phyloP scores from a whole-genome alignment of 257 asterid genomes.

The Penstemon eatonii region DNA sequence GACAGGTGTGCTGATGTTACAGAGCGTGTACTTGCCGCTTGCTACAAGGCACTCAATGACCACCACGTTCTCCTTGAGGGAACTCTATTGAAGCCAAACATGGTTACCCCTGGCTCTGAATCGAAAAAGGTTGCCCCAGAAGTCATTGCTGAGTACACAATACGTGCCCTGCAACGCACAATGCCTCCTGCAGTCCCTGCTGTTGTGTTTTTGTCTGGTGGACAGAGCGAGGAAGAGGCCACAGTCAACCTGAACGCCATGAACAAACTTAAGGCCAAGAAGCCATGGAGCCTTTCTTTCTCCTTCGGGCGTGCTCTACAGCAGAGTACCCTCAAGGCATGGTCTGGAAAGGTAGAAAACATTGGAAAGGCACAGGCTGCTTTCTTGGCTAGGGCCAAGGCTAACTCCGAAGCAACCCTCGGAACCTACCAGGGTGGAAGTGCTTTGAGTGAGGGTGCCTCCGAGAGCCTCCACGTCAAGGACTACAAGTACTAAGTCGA shows the following conservation, averaged over 20 bases:
- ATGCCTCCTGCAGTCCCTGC: constrained; percentile 72
- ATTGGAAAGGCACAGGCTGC: constrained; percentile 50
- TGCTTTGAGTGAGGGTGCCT: constrained; percentile 52
- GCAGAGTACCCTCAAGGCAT: constrained; percentile 69
- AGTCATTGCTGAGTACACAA: constrained; percentile 62
- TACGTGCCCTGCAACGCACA: constrained; percentile 60
- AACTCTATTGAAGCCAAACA: constrained; percentile 62
- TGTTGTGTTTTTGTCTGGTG: constrained; percentile 62
- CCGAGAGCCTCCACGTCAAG: constrained; percentile 70
- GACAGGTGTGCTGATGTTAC: constrained; percentile 56
- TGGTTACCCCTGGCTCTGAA: constrained; percentile 73
- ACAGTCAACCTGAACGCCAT: constrained; percentile 58
- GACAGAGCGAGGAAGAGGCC: constrained; percentile 71
- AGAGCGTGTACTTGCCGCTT: constrained; percentile 67
- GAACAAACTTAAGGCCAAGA: constrained; percentile 62
- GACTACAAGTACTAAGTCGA: constrained; percentile 54
- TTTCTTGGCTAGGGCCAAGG: constrained; percentile 57
- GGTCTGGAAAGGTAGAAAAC: constrained; percentile 58
- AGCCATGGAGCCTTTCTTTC: constrained; percentile 60
- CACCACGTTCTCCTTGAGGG: constrained; percentile 66
- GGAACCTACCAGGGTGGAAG: constrained; percentile 54
- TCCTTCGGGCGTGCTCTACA: constrained; percentile 67
- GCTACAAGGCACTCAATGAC: constrained; percentile 68
- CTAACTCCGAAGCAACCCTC: constrained; percentile 65
- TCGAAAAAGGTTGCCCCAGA: constrained; percentile 56